Evolutionary conservation across 2,329 filamentous ascomycete species (phyloP).

Genomic region (Fusarium robinianum): DNA sequence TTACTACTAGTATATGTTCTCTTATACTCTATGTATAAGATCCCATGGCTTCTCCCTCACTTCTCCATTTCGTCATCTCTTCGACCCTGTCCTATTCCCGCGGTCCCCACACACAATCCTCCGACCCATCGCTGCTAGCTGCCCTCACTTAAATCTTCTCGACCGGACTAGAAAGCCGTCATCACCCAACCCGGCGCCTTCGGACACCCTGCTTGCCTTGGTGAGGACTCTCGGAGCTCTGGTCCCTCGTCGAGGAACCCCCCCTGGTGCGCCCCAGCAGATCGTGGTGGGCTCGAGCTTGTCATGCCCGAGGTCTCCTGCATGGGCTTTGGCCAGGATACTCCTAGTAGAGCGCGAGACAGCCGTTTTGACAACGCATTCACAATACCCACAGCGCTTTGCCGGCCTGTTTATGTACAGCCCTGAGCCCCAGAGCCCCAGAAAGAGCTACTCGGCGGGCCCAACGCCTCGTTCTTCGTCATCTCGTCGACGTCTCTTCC

Average conservation of each 20-base stretch:
- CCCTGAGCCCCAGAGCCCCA: constrained; percentile 35
- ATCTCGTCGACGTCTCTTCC: constrained; percentile 35
- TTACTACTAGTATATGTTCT: constrained; percentile 17
- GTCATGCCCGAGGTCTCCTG: constrained; percentile 45
- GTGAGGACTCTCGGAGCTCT: constrained; percentile 27
- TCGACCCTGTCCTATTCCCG: constrained; percentile 29
- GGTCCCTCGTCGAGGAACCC: constrained; percentile 42
- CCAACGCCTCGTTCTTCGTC: constrained; percentile 38
- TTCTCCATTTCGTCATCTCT: constrained; percentile 34
- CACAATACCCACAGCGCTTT: constrained; percentile 38
- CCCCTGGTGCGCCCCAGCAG: constrained; percentile 47
- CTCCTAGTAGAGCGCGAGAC: constrained; percentile 47
- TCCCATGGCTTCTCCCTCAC: constrained; percentile 28
- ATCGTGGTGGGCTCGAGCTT: constrained; percentile 48
- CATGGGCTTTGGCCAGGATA: constrained; percentile 46
- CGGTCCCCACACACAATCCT: constrained; percentile 23
- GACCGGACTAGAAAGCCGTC: constrained; percentile 32
- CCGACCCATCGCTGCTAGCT: constrained; percentile 22
- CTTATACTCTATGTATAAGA: too few relatives aligned
- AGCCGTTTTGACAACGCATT: constrained; percentile 45
- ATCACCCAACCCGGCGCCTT: constrained; percentile 33
- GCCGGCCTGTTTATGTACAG: constrained; percentile 22
- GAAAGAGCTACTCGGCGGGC: constrained; percentile 34
- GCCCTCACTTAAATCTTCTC: constrained; percentile 29
- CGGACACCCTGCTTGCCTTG: constrained; percentile 31